Conservation (phyloP, 441 rosid genomes). For the Croton setiger region DNA sequence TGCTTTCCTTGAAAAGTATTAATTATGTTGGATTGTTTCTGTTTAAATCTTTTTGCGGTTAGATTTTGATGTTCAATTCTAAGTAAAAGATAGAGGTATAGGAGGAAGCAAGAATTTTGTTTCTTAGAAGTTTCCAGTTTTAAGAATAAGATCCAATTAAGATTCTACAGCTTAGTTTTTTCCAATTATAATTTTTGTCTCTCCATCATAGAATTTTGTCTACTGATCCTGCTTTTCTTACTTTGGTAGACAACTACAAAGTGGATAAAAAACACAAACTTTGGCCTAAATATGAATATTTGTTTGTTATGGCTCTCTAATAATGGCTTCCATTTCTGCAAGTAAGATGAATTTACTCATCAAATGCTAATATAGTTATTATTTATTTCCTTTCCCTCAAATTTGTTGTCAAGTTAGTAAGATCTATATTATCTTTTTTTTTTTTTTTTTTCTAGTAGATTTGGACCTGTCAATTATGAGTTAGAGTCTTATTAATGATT, state of each 20-base stretch:
- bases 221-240: not conserved
- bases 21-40: slow-evolving; percentile 2
- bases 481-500: slow-evolving; percentile 1
- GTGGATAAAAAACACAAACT: not conserved
- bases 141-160: slow-evolving; percentile 10
- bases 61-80: not conserved
- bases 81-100: slow-evolving; percentile 7
- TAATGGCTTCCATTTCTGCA: not conserved
- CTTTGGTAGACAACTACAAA: not conserved
- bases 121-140: not conserved
- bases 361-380: not conserved
- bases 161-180: not conserved
- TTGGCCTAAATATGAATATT: not conserved
- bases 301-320: not conserved
- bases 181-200: not conserved
- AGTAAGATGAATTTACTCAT: not conserved
- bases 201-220: not conserved
- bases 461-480: not conserved
- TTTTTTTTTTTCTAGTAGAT: not conserved
- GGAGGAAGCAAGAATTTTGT: slow-evolving; percentile 9
- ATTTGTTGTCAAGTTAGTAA: not conserved
- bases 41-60: not conserved
- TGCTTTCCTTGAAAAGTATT: slow-evolving; percentile 3
- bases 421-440: not conserved
- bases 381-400: not conserved